Evolutionary conservation across 345 rosid genomes (phyloP).

Genomic region (Melaleuca quinquenervia): DNA sequence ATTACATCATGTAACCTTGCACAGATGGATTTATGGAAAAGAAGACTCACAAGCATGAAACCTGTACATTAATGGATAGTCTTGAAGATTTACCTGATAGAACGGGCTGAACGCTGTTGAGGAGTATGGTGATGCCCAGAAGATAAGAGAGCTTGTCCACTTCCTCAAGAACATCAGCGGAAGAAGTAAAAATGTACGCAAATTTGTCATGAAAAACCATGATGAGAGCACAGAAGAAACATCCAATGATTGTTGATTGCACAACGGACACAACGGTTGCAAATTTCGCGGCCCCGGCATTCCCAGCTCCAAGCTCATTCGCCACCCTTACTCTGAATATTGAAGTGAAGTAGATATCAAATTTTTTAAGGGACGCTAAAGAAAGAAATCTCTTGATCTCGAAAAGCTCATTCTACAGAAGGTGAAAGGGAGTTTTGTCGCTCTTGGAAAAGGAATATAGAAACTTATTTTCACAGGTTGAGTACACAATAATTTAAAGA

Average conservation of each 20-base stretch:
- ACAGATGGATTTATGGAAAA: background rate
- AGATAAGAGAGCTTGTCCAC: constrained; percentile 11
- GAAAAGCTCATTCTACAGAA: background rate
- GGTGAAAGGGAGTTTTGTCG: background rate
- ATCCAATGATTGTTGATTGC: constrained; percentile 21
- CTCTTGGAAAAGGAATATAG: background rate
- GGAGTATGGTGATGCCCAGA: constrained; percentile 20
- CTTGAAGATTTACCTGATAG: constrained; percentile 10
- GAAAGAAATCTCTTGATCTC: background rate
- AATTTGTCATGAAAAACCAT: constrained; percentile 5
- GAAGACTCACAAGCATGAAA: background rate
- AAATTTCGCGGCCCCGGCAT: constrained; percentile 22
- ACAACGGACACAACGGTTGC: constrained; percentile 15
- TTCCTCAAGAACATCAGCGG: constrained; percentile 13
- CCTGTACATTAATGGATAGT: background rate
- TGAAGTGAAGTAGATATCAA: background rate
- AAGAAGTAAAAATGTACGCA: constrained; percentile 21
- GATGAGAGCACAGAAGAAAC: constrained; percentile 14
- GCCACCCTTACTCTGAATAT: constrained; percentile 28
- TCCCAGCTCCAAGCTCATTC: constrained; percentile 30
- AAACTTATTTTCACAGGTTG: background rate
- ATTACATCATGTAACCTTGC: background rate
- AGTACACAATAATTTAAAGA: background rate
- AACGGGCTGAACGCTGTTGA: constrained; percentile 29
- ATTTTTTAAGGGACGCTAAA: background rate